Base-by-base conservation (phyloP, 306 rosid species). In the Rosa chinensis region DNA sequence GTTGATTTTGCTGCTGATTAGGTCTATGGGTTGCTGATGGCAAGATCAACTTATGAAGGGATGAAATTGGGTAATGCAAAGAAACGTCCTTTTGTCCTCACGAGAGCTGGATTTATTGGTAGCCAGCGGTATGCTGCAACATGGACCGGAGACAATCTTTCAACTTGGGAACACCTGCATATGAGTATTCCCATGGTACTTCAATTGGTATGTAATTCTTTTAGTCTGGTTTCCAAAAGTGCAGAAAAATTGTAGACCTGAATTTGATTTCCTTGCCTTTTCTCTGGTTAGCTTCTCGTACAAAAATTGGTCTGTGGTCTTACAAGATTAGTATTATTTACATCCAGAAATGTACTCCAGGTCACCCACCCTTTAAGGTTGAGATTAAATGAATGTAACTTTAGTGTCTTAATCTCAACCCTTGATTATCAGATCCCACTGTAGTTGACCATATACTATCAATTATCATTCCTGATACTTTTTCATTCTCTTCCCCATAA, bases 111-210 rank as follows among this genome's bases (percentile, higher is more conserved):
- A 85, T 90, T 92, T 86, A 62, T 80, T 89, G 98, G 98, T 64
- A 92, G 94, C 89, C 98, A 94, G 87, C 89, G 93, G 88, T 88
- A 89, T 83, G 98, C 98, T 78, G 97, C 98, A 79, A 94, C 97
- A 18, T 92, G 97, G 97, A 94, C 97, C 0, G 98, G 98, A 21
- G 98, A 94, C 83, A 94, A 94, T 87, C 89, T 90, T 86, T 92
- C 98, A 48, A 92, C 78, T 79, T 94, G 97, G 98, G 98, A 92
- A 83, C 97, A 94, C 84, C 91, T 94, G 53, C 97, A 92, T 86
- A 94, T 94, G 98, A 94, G 98, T 85, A 85, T 94, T 90, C 87
- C 97, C 52, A 94, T 94, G 98, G 91, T 87, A 72, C 92, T 94
- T 89, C 97, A 94, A 84, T 82, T 94, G 97, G 97, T 94, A 89